Percentiles rank a stretch among this genome's conserved stretches.
Evolutionary conservation across 2,329 filamentous ascomycete species (phyloP).

Genomic region (Penicillium glabrum): DNA sequence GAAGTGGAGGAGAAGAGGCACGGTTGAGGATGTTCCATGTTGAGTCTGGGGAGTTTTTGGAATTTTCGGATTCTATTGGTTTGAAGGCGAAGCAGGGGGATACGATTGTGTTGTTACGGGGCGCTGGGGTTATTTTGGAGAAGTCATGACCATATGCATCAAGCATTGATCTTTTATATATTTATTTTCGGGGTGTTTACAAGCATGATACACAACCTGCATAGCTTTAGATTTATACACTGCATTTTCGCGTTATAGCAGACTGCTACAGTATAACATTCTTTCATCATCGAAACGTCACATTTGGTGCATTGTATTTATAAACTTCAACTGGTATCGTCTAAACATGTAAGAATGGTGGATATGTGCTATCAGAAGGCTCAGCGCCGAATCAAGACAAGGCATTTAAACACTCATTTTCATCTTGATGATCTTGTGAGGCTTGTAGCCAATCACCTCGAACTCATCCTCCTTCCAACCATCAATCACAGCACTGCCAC

Average conservation of each 20-base stretch:
- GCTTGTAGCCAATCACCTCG: constrained; percentile 81
- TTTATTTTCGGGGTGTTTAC: constrained; percentile 9
- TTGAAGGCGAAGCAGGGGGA: constrained; percentile 72
- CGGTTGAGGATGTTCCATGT: constrained; percentile 89
- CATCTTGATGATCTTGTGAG: constrained; percentile 91
- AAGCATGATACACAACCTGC: constrained; percentile 4
- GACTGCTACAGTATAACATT: background rate
- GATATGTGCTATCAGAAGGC: too few relatives aligned
- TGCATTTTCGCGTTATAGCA: background rate
- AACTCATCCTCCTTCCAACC: constrained; percentile 90
- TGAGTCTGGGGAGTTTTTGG: constrained; percentile 80
- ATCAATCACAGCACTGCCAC: constrained; percentile 83
- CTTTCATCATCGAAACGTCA: background rate
- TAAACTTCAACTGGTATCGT: constrained; percentile 14
- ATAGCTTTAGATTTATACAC: background rate
- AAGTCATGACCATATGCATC: constrained; percentile 50
- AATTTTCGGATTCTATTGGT: constrained; percentile 85
- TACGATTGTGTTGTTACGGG: constrained; percentile 83
- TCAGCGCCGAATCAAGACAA: background rate
- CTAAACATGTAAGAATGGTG: constrained; percentile 13
- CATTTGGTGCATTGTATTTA: background rate
- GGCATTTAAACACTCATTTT: constrained; percentile 83
- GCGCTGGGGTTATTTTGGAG: constrained; percentile 73
- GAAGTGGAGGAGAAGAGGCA: constrained; percentile 56
- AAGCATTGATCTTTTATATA: constrained; percentile 2